Conservation (phyloP, 441 rosid species). For the Erodium moschatum region DNA sequence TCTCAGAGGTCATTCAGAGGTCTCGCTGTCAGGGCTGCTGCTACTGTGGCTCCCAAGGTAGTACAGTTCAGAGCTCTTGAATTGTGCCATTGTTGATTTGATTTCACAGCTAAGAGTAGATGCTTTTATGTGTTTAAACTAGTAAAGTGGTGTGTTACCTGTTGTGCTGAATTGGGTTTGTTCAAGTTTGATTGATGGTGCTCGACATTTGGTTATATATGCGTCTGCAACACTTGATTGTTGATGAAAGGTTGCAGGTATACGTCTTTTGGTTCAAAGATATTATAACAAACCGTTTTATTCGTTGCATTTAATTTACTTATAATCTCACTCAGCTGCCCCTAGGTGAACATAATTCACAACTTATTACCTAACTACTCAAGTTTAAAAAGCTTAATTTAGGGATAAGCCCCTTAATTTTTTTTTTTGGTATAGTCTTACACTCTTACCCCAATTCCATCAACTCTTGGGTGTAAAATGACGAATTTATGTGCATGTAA, state of each 20-base stretch:
- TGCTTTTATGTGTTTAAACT: background rate
- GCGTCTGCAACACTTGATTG: background rate
- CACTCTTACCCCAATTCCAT: no score
- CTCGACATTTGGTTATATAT: background rate
- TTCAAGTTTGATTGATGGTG: background rate
- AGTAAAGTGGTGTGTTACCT: background rate
- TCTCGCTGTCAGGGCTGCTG: slow-evolving; percentile 69
- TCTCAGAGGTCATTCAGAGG: slow-evolving; percentile 32
- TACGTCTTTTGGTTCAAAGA: background rate
- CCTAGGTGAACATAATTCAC: no score
- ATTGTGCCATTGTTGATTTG: background rate
- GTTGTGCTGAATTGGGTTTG: background rate
- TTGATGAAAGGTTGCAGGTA: background rate
- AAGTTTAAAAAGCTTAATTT: no score
- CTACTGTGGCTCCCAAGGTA: slow-evolving; percentile 90
- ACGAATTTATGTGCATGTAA: no score
- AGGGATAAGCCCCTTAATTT: no score
- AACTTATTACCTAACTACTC: no score
- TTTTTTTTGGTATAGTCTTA: no score
- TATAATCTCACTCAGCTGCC: no score
- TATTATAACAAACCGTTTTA: background rate
- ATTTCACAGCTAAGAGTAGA: background rate
- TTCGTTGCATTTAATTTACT: background rate
- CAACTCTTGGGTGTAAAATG: no score
- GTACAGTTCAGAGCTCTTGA: background rate